These are phyloP conservation scores for Leucogyrophana mollusca DNA, from an alignment of 768 basidiomycete genomes.

Conservation along the genomic window DNA sequence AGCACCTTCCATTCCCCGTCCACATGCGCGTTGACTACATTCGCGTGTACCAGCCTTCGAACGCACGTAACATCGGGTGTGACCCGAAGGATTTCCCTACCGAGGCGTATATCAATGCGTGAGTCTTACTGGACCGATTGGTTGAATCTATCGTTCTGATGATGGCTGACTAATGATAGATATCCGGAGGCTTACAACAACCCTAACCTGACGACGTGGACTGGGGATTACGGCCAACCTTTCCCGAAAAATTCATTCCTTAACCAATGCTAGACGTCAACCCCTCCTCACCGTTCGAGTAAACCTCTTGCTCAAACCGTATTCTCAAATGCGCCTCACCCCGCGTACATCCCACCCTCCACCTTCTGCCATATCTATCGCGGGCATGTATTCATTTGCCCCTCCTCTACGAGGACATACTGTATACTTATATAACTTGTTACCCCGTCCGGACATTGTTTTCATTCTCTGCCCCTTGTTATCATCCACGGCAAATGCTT, in stretches of 20 bases:
- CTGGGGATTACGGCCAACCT: slow-evolving; percentile 40
- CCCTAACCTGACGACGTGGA: slow-evolving; percentile 45
- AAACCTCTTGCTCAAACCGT: background rate
- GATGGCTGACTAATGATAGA: slow-evolving; percentile 26
- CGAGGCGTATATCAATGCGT: slow-evolving; percentile 66
- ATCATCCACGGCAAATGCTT: too few relatives aligned
- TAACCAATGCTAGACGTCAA: slow-evolving; percentile 35
- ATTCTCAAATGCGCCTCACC: too few relatives aligned
- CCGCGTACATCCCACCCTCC: too few relatives aligned
- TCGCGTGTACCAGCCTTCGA: slow-evolving; percentile 69
- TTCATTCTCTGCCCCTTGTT: too few relatives aligned
- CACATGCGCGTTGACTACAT: slow-evolving; percentile 54
- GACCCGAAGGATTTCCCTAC: slow-evolving; percentile 69
- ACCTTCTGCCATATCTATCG: too few relatives aligned
- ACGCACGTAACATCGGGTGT: slow-evolving; percentile 70
- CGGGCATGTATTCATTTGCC: too few relatives aligned
- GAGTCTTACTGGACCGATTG: slow-evolving; percentile 17
- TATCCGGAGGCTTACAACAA: slow-evolving; percentile 73
- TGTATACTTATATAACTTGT: too few relatives aligned
- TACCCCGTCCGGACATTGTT: too few relatives aligned
- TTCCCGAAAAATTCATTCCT: slow-evolving; percentile 52
- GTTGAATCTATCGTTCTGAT: background rate
- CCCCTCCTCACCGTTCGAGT: background rate
- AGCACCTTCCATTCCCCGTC: slow-evolving; percentile 48
- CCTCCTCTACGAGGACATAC: too few relatives aligned